Evolutionary conservation across 2,329 filamentous ascomycete genomes (phyloP).

Genomic region (Penicillium hesseltinei): DNA sequence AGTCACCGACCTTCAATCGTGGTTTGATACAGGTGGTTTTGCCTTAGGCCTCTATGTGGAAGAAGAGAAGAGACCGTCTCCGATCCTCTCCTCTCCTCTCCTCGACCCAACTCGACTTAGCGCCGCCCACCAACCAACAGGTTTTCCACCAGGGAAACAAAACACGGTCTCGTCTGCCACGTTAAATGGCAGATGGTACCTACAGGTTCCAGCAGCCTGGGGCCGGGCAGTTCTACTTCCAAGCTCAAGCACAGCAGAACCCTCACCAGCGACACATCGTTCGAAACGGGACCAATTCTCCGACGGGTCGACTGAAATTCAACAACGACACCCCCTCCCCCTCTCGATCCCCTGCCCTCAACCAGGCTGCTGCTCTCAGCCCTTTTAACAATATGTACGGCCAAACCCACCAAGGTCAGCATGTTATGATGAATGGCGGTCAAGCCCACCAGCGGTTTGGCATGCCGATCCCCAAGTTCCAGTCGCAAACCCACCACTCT

Average conservation of each 20-base stretch:
- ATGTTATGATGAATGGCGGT: constrained; percentile 52
- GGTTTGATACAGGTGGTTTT: constrained; percentile 30
- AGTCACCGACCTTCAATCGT: constrained; percentile 19
- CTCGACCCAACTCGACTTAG: constrained; percentile 25
- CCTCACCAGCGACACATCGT: constrained; percentile 45
- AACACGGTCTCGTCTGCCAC: constrained; percentile 47
- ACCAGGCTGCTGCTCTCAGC: constrained; percentile 44
- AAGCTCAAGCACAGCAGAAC: constrained; percentile 44
- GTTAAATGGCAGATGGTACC: constrained; percentile 57
- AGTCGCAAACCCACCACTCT: constrained; percentile 47
- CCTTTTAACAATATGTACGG: constrained; percentile 48
- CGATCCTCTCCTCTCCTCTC: constrained; percentile 38
- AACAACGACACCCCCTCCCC: constrained; percentile 49
- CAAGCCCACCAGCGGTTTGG: constrained; percentile 50
- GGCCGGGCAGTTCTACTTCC: constrained; percentile 51
- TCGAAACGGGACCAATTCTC: constrained; percentile 48
- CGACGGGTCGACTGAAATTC: constrained; percentile 46
- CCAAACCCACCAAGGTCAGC: constrained; percentile 48
- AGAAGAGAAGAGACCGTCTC: constrained; percentile 49
- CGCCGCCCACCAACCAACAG: constrained; percentile 25
- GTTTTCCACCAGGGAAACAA: constrained; percentile 32
- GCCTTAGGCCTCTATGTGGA: constrained; percentile 47
- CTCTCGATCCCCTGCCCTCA: constrained; percentile 47
- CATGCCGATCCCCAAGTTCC: constrained; percentile 50
- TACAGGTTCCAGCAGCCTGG: constrained; percentile 56